Percentiles rank a stretch among this genome's conserved stretches.
Evolutionary conservation across 2,329 filamentous ascomycete species (phyloP).

Genomic region (Trichoderma afroharzianum): DNA sequence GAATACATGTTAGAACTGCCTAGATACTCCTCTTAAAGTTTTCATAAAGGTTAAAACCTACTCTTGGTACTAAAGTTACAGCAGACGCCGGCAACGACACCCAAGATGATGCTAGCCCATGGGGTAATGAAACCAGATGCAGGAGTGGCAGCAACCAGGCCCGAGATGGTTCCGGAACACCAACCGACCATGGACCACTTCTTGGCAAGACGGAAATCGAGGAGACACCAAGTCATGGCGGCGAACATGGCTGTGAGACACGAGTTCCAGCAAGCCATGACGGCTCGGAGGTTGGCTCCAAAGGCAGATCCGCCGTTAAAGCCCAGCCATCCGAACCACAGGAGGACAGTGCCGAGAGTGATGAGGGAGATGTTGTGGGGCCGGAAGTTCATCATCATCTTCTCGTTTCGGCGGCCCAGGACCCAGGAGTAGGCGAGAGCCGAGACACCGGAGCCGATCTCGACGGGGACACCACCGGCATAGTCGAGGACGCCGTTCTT

Average conservation of each 20-base stretch:
- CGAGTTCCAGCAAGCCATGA: constrained; percentile 97
- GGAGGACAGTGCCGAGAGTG: constrained; percentile 87
- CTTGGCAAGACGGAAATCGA: constrained; percentile 89
- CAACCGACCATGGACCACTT: constrained; percentile 85
- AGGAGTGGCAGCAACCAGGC: constrained; percentile 66
- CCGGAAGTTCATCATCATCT: constrained; percentile 99
- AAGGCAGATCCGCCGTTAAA: constrained; percentile 98
- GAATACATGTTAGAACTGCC: background rate
- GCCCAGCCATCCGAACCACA: constrained; percentile 98
- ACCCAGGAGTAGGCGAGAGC: constrained; percentile 95
- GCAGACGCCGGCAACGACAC: constrained; percentile 60
- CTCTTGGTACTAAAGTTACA: constrained; percentile 67
- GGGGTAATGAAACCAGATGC: constrained; percentile 66
- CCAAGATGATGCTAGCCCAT: constrained; percentile 65
- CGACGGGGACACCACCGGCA: constrained; percentile 92
- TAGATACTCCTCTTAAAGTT: background rate
- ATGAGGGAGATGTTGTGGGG: constrained; percentile 98
- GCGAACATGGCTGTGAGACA: constrained; percentile 91
- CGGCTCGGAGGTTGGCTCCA: constrained; percentile 87
- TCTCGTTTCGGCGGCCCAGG: constrained; percentile 92
- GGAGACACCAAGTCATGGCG: constrained; percentile 87
- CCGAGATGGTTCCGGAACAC: constrained; percentile 69
- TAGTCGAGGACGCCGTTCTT: constrained; percentile 93
- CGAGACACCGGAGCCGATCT: constrained; percentile 90
- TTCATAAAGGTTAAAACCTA: constrained; percentile 23